These are phyloP conservation scores for Cyathus striatus DNA, from an alignment of 768 basidiomycete species.

Conservation along the genomic window DNA sequence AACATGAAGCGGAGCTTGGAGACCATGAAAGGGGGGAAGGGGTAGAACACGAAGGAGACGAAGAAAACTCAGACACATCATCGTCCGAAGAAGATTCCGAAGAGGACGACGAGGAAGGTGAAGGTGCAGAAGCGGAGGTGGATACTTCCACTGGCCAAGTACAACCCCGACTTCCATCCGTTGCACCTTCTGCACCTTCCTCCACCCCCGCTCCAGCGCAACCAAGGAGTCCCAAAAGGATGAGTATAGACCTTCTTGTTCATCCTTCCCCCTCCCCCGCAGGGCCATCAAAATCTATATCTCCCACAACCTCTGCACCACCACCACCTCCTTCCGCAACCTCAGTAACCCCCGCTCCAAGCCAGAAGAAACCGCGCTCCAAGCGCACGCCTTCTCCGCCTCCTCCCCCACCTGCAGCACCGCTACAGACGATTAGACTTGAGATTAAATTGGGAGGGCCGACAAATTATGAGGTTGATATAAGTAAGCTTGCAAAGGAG, in stretches of 20 bases:
- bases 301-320: conserved; percentile 37
- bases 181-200: conserved; percentile 18
- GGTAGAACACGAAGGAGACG: conserved; percentile 12
- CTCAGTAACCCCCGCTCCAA: conserved; percentile 15
- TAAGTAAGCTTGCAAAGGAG: conserved; percentile 49
- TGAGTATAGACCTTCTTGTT: too few species aligned
- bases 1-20: conserved; percentile 7
- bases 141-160: conserved; percentile 14
- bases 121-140: conserved; percentile 7
- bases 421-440: conserved; percentile 60
- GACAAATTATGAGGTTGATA: conserved; percentile 70
- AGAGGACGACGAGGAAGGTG: conserved; percentile 9
- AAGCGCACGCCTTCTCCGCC: conserved; percentile 52
- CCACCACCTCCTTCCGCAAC: conserved; percentile 27
- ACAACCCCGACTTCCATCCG: conserved; percentile 26
- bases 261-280: conserved; percentile 25
- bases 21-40: conserved; percentile 9
- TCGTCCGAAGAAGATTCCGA: conserved; percentile 9
- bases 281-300: conserved; percentile 14
- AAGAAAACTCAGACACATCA: conserved; percentile 9
- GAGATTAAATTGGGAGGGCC: conserved; percentile 70
- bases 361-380: conserved; percentile 20
- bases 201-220: too few species aligned
- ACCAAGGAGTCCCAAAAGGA: too few species aligned
- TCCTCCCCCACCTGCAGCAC: conserved; percentile 46